Conservation (phyloP, 208 protist species). For the Balamuthia mandrillaris region DNA sequence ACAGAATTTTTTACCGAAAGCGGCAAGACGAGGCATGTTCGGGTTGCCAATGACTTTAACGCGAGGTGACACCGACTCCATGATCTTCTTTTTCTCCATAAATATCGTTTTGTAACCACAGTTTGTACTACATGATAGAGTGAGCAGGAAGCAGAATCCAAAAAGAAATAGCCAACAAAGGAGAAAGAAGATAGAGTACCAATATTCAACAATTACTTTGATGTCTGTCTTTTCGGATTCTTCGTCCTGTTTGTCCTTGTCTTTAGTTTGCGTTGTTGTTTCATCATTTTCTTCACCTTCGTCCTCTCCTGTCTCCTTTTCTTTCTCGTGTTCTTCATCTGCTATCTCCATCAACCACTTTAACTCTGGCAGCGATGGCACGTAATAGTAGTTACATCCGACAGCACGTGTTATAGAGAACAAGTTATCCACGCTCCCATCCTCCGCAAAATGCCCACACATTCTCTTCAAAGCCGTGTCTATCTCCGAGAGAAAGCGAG, state of each 20-base stretch:
- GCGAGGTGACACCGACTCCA: background rate
- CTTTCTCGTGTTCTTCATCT: background rate
- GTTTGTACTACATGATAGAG: background rate
- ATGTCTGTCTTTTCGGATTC: background rate
- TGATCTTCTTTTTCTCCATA: background rate
- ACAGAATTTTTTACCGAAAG: no score
- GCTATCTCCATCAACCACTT: background rate
- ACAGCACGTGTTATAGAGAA: slow-evolving; percentile 22
- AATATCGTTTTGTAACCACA: slow-evolving; percentile 36
- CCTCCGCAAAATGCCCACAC: background rate
- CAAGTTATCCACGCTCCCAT: slow-evolving; percentile 30
- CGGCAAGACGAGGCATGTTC: background rate
- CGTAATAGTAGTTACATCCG: slow-evolving; percentile 32
- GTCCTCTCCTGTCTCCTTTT: background rate
- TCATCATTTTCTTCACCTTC: background rate
- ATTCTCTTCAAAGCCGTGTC: slow-evolving; percentile 24
- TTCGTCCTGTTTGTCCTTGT: background rate
- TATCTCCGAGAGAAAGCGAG: slow-evolving; percentile 14
- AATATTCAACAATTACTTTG: slow-evolving; percentile 8
- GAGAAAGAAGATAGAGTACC: background rate
- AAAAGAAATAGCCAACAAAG: background rate
- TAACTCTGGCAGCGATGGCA: background rate
- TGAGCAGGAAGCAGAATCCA: background rate
- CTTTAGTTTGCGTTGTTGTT: background rate
- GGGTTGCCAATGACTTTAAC: slow-evolving; percentile 6